Evolutionary conservation across 2,329 filamentous ascomycete genomes (phyloP).

Genomic region (Diaporthe ilicicola): DNA sequence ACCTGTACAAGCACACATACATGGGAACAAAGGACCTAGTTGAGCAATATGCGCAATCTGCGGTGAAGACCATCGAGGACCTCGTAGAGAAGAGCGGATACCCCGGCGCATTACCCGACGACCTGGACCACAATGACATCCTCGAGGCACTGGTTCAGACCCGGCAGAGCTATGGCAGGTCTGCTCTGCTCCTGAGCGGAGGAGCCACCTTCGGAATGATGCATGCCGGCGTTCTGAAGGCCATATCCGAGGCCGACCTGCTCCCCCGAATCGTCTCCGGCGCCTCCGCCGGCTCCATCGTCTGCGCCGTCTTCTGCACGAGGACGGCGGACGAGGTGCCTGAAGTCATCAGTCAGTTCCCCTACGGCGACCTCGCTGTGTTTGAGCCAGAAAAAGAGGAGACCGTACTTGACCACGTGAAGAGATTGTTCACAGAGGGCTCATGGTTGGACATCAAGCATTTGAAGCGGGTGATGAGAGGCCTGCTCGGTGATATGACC

Average conservation of each 20-base stretch:
- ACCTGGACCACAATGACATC: conserved; percentile 65
- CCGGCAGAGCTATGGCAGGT: conserved; percentile 85
- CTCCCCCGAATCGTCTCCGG: conserved; percentile 89
- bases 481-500: conserved; percentile 85
- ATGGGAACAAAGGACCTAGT: conserved; percentile 88
- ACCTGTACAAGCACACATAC: conserved; percentile 84
- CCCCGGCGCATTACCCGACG: conserved; percentile 54
- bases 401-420: conserved; percentile 72
- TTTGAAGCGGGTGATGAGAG: conserved; percentile 81
- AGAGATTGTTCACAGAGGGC: conserved; percentile 80
- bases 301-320: conserved; percentile 81
- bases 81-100: conserved; percentile 68
- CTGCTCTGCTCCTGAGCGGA: conserved; percentile 82
- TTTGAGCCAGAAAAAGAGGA: conserved; percentile 76
- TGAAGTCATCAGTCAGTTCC: conserved; percentile 72
- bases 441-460: conserved; percentile 87
- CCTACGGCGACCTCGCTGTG: conserved; percentile 81
- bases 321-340: conserved; percentile 83
- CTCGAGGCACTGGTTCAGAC: conserved; percentile 76
- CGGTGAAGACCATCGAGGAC: conserved; percentile 75
- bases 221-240: conserved; percentile 87
- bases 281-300: conserved; percentile 87
- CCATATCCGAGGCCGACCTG: conserved; percentile 76
- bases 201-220: conserved; percentile 93
- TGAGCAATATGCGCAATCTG: conserved; percentile 85